A percentile compares a stretch with the other conserved stretches of the same genome.
Evolutionary conservation across 2,329 filamentous ascomycete species (phyloP).

Genomic region (Alternaria arborescens): DNA sequence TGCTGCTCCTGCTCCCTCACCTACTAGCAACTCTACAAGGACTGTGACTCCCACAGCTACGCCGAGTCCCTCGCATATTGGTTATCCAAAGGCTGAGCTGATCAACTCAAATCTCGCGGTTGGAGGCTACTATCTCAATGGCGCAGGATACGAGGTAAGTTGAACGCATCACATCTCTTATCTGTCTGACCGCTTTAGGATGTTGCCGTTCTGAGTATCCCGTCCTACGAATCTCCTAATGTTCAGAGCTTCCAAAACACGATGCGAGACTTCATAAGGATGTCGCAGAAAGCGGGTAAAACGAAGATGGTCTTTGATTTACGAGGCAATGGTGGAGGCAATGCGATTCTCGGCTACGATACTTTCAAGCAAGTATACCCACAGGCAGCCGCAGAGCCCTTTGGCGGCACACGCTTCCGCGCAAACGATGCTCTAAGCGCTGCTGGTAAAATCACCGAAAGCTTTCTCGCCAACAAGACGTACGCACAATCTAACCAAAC

Average conservation of each 20-base stretch:
- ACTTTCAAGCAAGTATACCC: conserved; percentile 66
- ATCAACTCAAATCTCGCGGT: conserved; percentile 49
- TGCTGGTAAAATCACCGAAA: conserved; percentile 43
- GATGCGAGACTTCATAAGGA: conserved; percentile 57
- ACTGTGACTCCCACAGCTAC: conserved; percentile 21
- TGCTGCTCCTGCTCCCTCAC: conserved; percentile 20
- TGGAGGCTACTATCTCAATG: conserved; percentile 58
- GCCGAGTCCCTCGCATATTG: conserved; percentile 41
- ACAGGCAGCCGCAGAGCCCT: conserved; percentile 49
- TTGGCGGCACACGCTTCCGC: conserved; percentile 58
- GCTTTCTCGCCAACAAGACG: conserved; percentile 42
- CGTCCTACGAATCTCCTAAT: conserved; percentile 49
- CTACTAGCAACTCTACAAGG: conserved; percentile 24
- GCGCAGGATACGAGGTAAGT: conserved; percentile 50
- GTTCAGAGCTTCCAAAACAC: conserved; percentile 50
- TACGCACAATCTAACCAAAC: conserved; percentile 41
- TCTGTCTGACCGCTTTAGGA: conserved; percentile 52
- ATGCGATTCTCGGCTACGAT: conserved; percentile 52
- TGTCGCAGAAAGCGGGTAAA: conserved; percentile 59
- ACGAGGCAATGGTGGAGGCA: conserved; percentile 67
- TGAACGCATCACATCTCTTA: conserved; percentile 16
- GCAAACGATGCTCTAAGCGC: conserved; percentile 53
- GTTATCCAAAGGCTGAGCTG: conserved; percentile 52
- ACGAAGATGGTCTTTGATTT: conserved; percentile 72
- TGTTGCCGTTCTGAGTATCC: conserved; percentile 58